Percentiles rank a stretch among this genome's conserved stretches.
phyloP scores from a whole-genome alignment of 2,329 filamentous ascomycete species.

The Trematosphaeria pertusa region DNA sequence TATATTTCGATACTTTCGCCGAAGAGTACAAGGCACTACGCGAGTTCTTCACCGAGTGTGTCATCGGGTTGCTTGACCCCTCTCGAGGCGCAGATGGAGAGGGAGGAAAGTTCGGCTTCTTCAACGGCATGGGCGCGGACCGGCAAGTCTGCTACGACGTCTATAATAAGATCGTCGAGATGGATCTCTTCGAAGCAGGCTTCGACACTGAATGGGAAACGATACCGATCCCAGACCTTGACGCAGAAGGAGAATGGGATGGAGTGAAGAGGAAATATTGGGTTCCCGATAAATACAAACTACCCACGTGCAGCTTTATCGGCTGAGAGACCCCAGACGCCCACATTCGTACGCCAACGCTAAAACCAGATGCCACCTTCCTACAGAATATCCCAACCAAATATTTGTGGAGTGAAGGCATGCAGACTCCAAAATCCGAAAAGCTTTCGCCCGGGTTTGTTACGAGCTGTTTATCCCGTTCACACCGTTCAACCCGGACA shows the following conservation, averaged over 20 bases:
- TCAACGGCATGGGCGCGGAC: conserved; percentile 86
- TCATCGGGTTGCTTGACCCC: conserved; percentile 77
- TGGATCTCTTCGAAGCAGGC: conserved; percentile 87
- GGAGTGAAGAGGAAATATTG: conserved; percentile 90
- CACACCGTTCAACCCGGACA: conserved; percentile 34
- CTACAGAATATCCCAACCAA: too few species aligned
- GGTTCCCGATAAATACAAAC: conserved; percentile 78
- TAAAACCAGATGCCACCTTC: too few species aligned
- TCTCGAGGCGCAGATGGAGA: conserved; percentile 49
- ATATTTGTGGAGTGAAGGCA: too few species aligned
- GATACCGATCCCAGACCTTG: conserved; percentile 75
- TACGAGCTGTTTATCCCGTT: conserved; percentile 21
- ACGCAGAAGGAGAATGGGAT: conserved; percentile 79
- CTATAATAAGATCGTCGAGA: conserved; percentile 86
- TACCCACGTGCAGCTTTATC: conserved; percentile 78
- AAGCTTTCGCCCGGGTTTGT: too few species aligned
- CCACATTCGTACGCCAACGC: neutral
- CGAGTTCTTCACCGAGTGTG: conserved; percentile 85
- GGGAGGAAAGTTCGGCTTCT: conserved; percentile 66
- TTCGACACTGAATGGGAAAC: conserved; percentile 89
- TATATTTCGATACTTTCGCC: conserved; percentile 98
- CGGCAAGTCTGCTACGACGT: conserved; percentile 94
- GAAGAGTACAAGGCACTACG: conserved; percentile 89
- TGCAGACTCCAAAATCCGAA: too few species aligned
- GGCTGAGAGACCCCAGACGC: conserved; percentile 53